Evolutionary conservation across 176 grass and related monocot genomes (phyloP), one percentile per base, ranked within the genome.

Genomic region (Oryza punctata): DNA sequence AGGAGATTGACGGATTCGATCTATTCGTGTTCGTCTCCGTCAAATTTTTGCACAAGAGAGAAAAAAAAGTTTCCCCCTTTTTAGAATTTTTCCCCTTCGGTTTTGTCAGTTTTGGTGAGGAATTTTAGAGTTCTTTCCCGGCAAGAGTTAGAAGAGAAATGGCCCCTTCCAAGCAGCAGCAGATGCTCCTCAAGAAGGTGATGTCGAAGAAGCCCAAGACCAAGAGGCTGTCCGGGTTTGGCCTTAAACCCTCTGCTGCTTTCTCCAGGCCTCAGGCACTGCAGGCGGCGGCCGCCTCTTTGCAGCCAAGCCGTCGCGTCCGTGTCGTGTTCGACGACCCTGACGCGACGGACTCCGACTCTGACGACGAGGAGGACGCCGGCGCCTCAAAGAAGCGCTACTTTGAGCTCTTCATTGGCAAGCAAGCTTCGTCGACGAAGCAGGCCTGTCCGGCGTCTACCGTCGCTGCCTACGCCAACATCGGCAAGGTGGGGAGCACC

Each of bases 291-390:
- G 25, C 70, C 1, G 19, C 52, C 52, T n/a, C 19, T 28, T 30
- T 13, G 23, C 76, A 82, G 44, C 45, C 61, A 0, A 46, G 86
- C 79, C 86, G 92, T 13, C 78, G 87, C 54, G 72, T 97, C 67
- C 90, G 92, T 1, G 77, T 97, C 27, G 24, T 94, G 61, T 97
- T 87, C 0, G 94, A 94, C 23, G 94, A 97, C 69, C 94, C 90
- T 0, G 92, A 97, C 67, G 90, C 92, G 1, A 97, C 94, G 24
- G 94, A 97, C 76, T 92, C 92, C 4, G 93, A 91, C 80, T 85
- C 89, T 0, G 90, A 92, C 23, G 86, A 87, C 43, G 92, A 92
- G 46, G 72, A 38, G 25, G 10, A 10, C 3, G 27, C 59, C 9
- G 7, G 25, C 2, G 16, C 66, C 3, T 10, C 33, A 0, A 21